phyloP scores from a whole-genome alignment of 208 protist genomes.

The Balamuthia mandrillaris region DNA sequence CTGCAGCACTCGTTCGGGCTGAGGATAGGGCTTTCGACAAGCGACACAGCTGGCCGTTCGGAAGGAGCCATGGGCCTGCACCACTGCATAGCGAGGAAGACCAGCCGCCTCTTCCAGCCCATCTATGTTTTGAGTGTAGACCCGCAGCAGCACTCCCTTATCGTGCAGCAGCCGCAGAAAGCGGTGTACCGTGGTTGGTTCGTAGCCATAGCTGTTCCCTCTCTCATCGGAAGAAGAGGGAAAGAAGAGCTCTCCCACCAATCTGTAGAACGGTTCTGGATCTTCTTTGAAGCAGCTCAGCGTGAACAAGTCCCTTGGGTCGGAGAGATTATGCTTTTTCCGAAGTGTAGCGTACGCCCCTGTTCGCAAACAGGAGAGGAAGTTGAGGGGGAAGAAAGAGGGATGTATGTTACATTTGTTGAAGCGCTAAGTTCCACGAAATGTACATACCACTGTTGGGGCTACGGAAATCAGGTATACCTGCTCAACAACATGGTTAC shows the following conservation, averaged over 20 bases:
- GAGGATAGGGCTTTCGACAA: constrained; percentile 29
- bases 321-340: constrained; percentile 82
- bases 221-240: constrained; percentile 17
- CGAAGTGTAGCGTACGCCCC: constrained; percentile 78
- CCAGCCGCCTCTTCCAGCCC: constrained; percentile 56
- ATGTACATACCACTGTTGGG: constrained; percentile 85
- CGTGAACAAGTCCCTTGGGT: constrained; percentile 68
- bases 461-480: constrained; percentile 74
- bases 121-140: constrained; percentile 73
- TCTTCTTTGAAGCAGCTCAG: constrained; percentile 74
- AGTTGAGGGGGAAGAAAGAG: constrained; percentile 80
- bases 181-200: neutral
- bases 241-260: constrained; percentile 41
- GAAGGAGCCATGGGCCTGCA: constrained; percentile 63
- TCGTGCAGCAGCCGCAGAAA: constrained; percentile 80
- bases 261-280: constrained; percentile 79
- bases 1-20: neutral
- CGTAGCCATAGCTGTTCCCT: constrained; percentile 14
- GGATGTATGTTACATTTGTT: constrained; percentile 91
- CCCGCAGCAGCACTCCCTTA: constrained; percentile 82
- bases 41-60: constrained; percentile 13
- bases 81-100: constrained; percentile 36
- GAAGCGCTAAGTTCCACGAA: too few species aligned
- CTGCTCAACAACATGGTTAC: neutral
- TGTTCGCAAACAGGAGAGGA: constrained; percentile 87